These are phyloP conservation scores for Crucihimalaya himalaica DNA, from an alignment of 345 rosid species.

Conservation along the genomic window DNA sequence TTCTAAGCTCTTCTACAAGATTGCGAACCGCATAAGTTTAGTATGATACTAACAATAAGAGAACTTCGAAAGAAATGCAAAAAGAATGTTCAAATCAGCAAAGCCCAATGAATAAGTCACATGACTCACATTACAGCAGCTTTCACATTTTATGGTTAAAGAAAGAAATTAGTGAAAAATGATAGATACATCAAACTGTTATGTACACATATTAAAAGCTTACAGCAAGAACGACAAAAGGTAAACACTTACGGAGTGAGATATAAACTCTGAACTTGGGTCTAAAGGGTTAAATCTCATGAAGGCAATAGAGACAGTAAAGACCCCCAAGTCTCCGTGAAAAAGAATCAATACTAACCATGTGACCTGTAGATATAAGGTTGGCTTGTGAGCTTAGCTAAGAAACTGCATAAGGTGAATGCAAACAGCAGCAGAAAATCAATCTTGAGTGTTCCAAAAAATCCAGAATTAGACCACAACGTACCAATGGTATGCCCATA, in stretches of 20 bases:
- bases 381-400: background rate
- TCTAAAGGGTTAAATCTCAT: constrained; percentile 83
- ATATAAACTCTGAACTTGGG: constrained; percentile 73
- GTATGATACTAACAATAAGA: background rate
- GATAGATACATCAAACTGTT: background rate
- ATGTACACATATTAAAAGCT: background rate
- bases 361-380: constrained; percentile 59
- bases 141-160: background rate
- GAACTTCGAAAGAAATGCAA: background rate
- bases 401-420: background rate
- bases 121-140: constrained; percentile 20
- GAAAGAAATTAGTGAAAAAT: background rate
- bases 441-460: background rate
- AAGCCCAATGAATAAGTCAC: background rate
- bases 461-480: constrained; percentile 7
- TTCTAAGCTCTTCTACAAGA: constrained; percentile 70
- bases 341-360: constrained; percentile 55
- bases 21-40: background rate
- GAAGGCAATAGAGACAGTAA: constrained; percentile 87
- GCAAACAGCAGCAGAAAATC: background rate
- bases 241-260: constrained; percentile 60
- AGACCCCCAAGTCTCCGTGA: constrained; percentile 76
- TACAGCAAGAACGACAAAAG: background rate
- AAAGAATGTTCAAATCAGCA: background rate
- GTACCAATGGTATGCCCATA: constrained; percentile 63